A percentile compares a stretch with the other conserved stretches of the same genome.
Evolutionary conservation across 208 protist genomes (phyloP).

Genomic region (Lotmaria passim): DNA sequence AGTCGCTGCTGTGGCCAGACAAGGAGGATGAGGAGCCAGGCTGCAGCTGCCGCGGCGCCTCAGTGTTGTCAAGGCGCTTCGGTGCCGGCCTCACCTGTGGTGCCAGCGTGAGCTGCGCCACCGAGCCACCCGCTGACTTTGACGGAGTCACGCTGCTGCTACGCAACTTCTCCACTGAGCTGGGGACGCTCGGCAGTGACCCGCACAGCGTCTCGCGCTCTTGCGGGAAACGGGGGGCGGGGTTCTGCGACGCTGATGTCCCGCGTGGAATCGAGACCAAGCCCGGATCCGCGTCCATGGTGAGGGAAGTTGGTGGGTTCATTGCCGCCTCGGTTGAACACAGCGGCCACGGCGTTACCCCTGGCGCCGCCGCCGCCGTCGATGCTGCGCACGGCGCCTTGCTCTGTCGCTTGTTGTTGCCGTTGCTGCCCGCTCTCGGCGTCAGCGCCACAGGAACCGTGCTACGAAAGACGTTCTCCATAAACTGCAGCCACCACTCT

Average conservation of each 20-base stretch:
- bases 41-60: not conserved
- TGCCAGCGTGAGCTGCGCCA: not conserved
- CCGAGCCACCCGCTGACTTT: not conserved
- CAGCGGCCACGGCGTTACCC: not conserved
- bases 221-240: not conserved
- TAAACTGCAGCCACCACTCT: conserved; percentile 11
- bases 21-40: not conserved
- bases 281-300: not conserved
- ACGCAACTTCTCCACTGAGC: conserved; percentile 2
- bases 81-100: not conserved
- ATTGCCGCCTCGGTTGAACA: too few species aligned
- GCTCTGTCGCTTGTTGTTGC: not conserved
- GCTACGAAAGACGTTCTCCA: not conserved
- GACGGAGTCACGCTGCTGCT: not conserved
- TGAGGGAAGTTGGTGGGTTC: too few species aligned
- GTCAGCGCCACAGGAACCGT: not conserved
- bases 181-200: not conserved
- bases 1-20: not conserved
- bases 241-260: not conserved
- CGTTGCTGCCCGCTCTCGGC: not conserved
- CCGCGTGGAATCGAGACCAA: not conserved
- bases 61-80: not conserved
- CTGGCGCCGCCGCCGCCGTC: too few species aligned
- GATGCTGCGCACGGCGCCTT: not conserved
- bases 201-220: not conserved